Conservation (phyloP, 148 eudicot genomes). For the Camellia japonica region DNA sequence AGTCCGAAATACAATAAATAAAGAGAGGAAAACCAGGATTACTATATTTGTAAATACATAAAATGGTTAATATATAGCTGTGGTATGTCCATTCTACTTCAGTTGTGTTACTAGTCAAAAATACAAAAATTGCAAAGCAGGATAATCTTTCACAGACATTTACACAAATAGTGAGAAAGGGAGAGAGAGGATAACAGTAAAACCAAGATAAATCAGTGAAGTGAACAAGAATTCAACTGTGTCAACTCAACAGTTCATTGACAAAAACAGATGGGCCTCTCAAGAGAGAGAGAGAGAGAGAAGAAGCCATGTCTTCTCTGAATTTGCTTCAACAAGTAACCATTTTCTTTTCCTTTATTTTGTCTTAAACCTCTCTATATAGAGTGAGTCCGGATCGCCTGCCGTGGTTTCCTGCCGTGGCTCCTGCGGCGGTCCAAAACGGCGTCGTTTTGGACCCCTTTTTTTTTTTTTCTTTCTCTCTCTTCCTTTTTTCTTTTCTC, state of each 20-base stretch:
- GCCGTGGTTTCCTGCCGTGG: no score
- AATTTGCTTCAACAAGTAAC: slow-evolving; percentile 9
- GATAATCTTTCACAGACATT: background rate
- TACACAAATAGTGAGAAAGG: background rate
- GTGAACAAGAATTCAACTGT: slow-evolving; percentile 3
- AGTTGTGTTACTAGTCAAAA: background rate
- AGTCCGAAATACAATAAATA: no score
- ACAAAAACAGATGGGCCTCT: background rate
- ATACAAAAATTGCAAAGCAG: no score
- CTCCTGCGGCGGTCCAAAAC: no score
- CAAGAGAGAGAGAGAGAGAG: background rate
- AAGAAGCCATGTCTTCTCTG: background rate
- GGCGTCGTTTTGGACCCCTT: no score
- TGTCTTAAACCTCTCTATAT: background rate
- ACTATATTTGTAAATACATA: background rate
- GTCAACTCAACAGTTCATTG: background rate
- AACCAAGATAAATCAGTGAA: background rate
- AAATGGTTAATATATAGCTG: background rate
- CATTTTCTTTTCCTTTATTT: background rate
- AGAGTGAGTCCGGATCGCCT: no score
- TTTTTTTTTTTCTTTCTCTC: no score
- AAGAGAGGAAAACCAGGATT: no score
- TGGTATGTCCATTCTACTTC: background rate
- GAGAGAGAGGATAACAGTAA: background rate
- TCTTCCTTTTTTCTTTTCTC: no score